Evolutionary conservation across 2,329 filamentous ascomycete genomes (phyloP), one percentile per base, ranked within the genome.

Genomic region (Hypoxylon sp.): DNA sequence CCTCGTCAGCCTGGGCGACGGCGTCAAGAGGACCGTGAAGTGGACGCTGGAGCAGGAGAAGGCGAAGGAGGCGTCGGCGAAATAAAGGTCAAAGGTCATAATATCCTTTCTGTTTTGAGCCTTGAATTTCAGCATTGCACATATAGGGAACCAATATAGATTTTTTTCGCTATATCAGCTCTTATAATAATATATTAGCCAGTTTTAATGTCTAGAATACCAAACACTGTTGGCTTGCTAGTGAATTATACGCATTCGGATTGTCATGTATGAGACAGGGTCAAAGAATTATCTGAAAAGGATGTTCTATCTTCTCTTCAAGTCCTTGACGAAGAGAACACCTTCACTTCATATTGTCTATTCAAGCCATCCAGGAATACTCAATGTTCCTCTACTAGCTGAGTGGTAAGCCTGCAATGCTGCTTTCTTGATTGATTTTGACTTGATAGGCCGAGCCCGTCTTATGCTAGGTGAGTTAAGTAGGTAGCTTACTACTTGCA

Each of bases 1-100:
- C 2, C 74, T 91, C 50, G 86, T 90, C 48, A 78, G 79, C 37
- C 75, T 92, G 55, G 81, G 87, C 60, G 88, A 91, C 65, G 90
- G 88, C 9, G 76, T 87, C 47, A 75, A 75, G 62, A 77, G 79
- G 52, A 78, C 82, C 8, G 83, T 86, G 15, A 70, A 72, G 51
- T 86, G 82, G 82, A 82, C 82, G 46, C 60, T 84, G 50, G 81
- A 83, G 59, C 78, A 84, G 68, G 79, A 83, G 61, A 77, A 78
- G 67, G 67, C 78, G 66, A 65, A 72, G 31, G 24, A 48, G n/a
- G 47, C 33, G 23, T 27, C 40, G 4, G 38, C 31, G 11, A 59
- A 59, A 33, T n/a, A n/a, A n/a, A n/a, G n/a, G n/a, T n/a, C n/a
- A n/a, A n/a, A n/a, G n/a, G n/a, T 37, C 40, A 35, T 59, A 27